Percentiles rank a stretch among this genome's conserved stretches.
Evolutionary conservation across 129 eudicot species (phyloP).

Genomic region (Ambrosia trifida): DNA sequence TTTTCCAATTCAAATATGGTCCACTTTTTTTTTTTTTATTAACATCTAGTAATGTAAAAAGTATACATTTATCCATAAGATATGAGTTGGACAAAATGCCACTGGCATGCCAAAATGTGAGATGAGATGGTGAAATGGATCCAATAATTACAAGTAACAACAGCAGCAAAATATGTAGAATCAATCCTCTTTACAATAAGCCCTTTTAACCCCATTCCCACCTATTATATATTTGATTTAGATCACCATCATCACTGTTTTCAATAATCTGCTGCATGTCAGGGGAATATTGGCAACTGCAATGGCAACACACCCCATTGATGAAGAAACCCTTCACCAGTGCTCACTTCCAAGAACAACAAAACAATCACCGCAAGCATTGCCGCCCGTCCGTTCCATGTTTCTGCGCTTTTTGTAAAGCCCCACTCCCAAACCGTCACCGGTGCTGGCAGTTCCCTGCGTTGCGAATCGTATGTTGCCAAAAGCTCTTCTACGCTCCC

Average conservation of each 20-base stretch:
- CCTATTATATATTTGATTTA: conserved; percentile 19
- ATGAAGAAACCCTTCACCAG: conserved; percentile 95
- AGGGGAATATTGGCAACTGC: conserved; percentile 41
- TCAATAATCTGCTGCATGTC: conserved; percentile 23
- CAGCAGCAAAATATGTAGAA: conserved; percentile 17
- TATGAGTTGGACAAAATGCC: conserved; percentile 1
- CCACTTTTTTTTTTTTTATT: too few species aligned
- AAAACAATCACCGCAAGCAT: conserved; percentile 89
- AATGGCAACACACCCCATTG: conserved; percentile 91
- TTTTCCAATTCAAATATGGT: too few species aligned
- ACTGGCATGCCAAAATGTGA: conserved; percentile 26
- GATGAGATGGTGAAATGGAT: conserved; percentile 26
- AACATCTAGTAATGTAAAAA: not conserved
- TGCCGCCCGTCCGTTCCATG: conserved; percentile 97
- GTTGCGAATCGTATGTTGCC: conserved; percentile 93
- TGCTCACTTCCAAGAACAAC: conserved; percentile 82
- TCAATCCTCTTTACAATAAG: conserved; percentile 23
- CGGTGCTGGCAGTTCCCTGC: conserved; percentile 89
- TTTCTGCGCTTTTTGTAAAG: conserved; percentile 97
- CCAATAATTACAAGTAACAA: conserved; percentile 35
- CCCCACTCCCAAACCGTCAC: conserved; percentile 99
- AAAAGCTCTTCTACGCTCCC: conserved; percentile 96
- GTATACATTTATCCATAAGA: conserved; percentile 9
- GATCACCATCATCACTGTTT: conserved; percentile 19
- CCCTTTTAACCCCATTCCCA: conserved; percentile 22